Percentiles rank a stretch among this genome's conserved stretches.
These are phyloP conservation scores for Blastocystis sp. DNA, from an alignment of 352 stramenopile species.

Conservation along the genomic window DNA sequence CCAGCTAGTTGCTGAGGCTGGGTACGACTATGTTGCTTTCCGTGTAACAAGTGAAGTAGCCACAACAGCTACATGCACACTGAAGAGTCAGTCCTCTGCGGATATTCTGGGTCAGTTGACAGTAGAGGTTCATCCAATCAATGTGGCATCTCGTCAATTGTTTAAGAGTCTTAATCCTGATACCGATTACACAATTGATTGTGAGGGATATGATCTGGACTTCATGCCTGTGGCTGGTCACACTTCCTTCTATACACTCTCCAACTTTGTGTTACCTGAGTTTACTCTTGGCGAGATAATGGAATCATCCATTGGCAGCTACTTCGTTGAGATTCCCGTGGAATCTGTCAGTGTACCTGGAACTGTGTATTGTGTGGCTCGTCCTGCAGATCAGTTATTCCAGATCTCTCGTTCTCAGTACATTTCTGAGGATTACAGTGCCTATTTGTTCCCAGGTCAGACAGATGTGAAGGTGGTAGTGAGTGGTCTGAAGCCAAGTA, in stretches of 20 bases:
- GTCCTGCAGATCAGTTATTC: not conserved
- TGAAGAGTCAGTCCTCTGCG: not conserved
- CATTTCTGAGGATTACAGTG: not conserved
- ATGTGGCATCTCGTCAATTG: not conserved
- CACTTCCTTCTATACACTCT: not conserved
- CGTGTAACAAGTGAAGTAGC: conserved; percentile 19
- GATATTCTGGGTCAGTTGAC: not conserved
- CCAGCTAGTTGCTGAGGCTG: not conserved
- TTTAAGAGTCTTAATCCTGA: conserved; percentile 59
- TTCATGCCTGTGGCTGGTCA: not conserved
- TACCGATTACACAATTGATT: conserved; percentile 50
- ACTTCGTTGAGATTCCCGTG: conserved; percentile 10
- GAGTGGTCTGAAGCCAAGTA: not conserved
- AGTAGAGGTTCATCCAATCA: not conserved
- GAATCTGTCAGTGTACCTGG: conserved; percentile 36
- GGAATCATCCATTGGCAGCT: not conserved
- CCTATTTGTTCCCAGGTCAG: conserved; percentile 23
- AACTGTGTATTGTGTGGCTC: conserved; percentile 14
- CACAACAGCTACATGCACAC: not conserved
- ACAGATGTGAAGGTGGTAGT: not conserved
- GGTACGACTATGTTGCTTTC: conserved; percentile 30
- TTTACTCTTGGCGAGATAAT: not conserved
- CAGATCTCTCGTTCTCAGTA: conserved; percentile 1
- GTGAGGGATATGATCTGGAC: not conserved
- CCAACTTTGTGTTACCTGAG: not conserved